Base-by-base conservation (phyloP, 202 grass and related monocot genomes). In the Dendrocalamus latiflorus region DNA sequence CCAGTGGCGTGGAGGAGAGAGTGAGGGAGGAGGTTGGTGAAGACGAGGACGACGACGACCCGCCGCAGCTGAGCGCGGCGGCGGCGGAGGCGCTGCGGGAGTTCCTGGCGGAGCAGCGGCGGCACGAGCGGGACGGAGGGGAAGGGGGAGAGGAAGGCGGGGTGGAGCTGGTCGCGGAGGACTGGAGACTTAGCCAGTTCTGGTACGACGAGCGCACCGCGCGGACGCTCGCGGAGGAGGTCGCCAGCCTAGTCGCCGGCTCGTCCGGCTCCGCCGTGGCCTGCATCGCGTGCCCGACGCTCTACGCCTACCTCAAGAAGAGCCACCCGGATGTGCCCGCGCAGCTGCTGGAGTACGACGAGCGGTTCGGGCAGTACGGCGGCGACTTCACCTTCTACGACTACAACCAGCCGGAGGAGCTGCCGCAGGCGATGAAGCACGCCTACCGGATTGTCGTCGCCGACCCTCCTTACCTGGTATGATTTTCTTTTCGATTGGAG, bases 111-210 rank as follows among this genome's bases (percentile, higher is more conserved):
- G 89, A 98, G 77, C 85, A 87, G 70, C 72, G 45, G n/a, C 55
- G 50, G 49, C 48, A 78, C 51, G 37, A 79, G 74, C 25, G 55
- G 65, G 21, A 69, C n/a, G 82, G 48, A n/a, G 38, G 38, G 62
- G n/a, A 24, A 16, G 63, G 78, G 45, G 61, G n/a, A n/a, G n/a
- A n/a, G n/a, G n/a, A 38, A 12, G 76, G 76, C 30, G 51, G 89
- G 89, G n/a, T 91, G 62, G 80, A 85, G 83, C 81, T 98, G 87
- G 85, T 98, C 5, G 24, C 88, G 74, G 95, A 98, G 87, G 91
- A 98, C 74, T 98, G 95, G 95, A 51, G 91, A 65, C 77, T 95
- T 70, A 98, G 92, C 91, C 95, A 98, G 79, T 98, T 98, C 87
- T 98, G 92, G 91, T 98, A 95, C 80, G 91, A 98, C 48, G 72